Percentiles rank a stretch among this genome's conserved stretches.
Evolutionary conservation across 345 rosid genomes (phyloP).

Genomic region (Brassica carinata): DNA sequence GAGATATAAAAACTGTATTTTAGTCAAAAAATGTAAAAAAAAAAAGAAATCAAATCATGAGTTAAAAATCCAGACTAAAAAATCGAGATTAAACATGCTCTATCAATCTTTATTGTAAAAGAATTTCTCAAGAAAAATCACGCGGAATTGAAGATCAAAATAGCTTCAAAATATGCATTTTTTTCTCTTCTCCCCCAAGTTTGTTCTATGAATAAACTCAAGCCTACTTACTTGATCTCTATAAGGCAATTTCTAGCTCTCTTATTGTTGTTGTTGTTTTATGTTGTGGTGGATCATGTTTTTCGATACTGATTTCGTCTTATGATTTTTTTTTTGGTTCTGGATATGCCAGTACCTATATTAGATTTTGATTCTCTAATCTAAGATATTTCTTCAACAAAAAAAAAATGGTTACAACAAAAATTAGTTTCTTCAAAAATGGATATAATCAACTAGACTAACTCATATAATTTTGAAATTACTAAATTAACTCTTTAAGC

Average conservation of each 20-base stretch:
- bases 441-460: too few species aligned
- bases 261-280: too few species aligned
- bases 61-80: too few species aligned
- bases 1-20: too few species aligned
- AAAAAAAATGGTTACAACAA: background rate
- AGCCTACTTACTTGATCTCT: background rate
- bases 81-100: too few species aligned
- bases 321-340: background rate
- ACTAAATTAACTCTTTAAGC: too few species aligned
- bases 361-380: too few species aligned
- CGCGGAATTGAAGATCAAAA: slow-evolving; percentile 15
- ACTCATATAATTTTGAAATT: too few species aligned
- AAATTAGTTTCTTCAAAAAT: background rate
- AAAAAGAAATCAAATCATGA: too few species aligned
- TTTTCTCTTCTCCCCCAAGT: background rate
- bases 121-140: slow-evolving; percentile 17
- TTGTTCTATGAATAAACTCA: background rate
- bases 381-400: background rate
- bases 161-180: background rate
- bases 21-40: too few species aligned
- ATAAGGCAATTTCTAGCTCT: background rate
- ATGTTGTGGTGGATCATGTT: too few species aligned
- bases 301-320: background rate
- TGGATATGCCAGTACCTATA: too few species aligned
- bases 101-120: slow-evolving; percentile 28